Percentiles rank a stretch among this genome's conserved stretches.
These are phyloP conservation scores for Diophrys appendiculata DNA, from an alignment of 73 alveolate species.

Conservation along the genomic window DNA sequence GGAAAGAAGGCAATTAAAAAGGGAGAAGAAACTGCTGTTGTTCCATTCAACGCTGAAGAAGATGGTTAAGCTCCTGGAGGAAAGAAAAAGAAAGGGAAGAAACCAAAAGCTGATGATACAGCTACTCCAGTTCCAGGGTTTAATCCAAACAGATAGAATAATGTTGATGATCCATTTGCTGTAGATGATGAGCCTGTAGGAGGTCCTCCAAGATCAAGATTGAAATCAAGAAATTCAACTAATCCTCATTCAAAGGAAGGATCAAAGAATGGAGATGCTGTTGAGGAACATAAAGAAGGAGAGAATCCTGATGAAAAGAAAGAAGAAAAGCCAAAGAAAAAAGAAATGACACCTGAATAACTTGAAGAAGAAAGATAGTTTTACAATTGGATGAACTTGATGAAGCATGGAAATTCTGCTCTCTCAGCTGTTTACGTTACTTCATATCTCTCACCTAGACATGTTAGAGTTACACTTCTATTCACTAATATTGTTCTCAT, in stretches of 20 bases:
- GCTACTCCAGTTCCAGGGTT: no score
- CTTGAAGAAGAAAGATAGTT: no score
- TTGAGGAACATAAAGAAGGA: background rate
- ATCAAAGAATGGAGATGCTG: background rate
- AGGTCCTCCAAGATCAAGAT: background rate
- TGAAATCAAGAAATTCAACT: no score
- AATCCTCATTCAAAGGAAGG: background rate
- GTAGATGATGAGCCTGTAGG: background rate
- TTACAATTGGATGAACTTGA: slow-evolving; percentile 1
- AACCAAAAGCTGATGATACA: background rate
- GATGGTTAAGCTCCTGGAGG: background rate
- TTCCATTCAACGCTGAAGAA: no score
- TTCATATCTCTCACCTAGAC: slow-evolving; percentile 54
- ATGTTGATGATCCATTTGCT: no score
- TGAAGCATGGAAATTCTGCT: slow-evolving; percentile 18
- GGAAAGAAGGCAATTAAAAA: background rate
- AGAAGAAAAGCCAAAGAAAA: no score
- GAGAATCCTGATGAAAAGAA: background rate
- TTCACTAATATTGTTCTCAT: slow-evolving; percentile 30
- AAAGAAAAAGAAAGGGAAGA: background rate
- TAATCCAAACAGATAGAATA: no score
- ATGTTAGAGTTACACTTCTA: slow-evolving; percentile 36
- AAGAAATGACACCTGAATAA: no score
- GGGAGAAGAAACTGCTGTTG: no score
- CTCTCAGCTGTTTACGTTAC: slow-evolving; percentile 16